Evolutionary conservation across 202 grass and related monocot species (phyloP).

Genomic region (Saccharum hybrid): DNA sequence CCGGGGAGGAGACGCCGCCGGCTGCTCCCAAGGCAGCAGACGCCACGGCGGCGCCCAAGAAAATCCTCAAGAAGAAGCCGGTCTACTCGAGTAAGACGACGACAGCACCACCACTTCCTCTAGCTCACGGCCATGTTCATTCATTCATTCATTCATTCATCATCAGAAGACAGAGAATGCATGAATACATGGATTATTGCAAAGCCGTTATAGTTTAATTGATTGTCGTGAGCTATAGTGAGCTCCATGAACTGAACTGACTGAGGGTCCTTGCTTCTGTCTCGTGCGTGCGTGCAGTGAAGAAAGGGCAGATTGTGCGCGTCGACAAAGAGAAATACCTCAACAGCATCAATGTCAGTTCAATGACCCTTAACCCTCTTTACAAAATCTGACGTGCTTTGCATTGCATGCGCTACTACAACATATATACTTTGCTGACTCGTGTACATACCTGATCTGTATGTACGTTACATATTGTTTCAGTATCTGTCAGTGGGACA

Average conservation of each 20-base stretch:
- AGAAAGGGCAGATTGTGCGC: constrained; percentile 95
- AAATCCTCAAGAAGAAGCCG: constrained; percentile 72
- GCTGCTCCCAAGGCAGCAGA: not conserved
- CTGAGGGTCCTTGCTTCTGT: too few relatives aligned
- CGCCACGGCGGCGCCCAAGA: constrained; percentile 11
- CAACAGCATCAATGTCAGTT: constrained; percentile 81
- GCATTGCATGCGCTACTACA: too few relatives aligned
- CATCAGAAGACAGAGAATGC: too few relatives aligned
- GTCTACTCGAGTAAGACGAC: constrained; percentile 73
- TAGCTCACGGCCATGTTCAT: too few relatives aligned
- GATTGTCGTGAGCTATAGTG: too few relatives aligned
- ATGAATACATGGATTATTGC: too few relatives aligned
- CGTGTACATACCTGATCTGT: not conserved
- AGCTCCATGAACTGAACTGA: too few relatives aligned
- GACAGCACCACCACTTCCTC: too few relatives aligned
- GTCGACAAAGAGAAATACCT: constrained; percentile 94
- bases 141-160: too few relatives aligned
- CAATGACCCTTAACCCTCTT: too few relatives aligned
- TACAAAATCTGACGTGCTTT: too few relatives aligned
- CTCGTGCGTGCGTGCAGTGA: constrained; percentile 55
- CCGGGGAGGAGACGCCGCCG: constrained; percentile 46
- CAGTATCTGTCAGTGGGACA: constrained; percentile 92
- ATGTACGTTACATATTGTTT: constrained; percentile 5
- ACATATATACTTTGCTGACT: not conserved
- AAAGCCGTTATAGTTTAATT: too few relatives aligned